Evolutionary conservation across 1,139 yeast genomes (phyloP), one percentile per base, ranked within the genome.

Genomic region (Fermentozyma sake): DNA sequence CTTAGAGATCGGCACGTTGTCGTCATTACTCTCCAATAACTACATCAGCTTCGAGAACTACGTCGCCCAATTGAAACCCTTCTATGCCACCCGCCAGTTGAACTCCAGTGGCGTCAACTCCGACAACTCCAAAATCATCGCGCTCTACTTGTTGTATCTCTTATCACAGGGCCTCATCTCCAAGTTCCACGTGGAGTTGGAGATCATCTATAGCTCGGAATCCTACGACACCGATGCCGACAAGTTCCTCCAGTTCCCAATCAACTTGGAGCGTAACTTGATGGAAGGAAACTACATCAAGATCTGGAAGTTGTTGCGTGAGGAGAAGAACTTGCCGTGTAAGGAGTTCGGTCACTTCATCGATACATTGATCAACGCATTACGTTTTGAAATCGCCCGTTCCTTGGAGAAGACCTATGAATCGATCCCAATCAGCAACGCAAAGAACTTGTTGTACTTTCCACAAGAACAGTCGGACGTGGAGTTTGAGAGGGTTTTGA

Each of bases 201-300:
- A 91, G 54, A 68, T 68, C 35, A 70, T 89, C 42, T 73, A 70
- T 43, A 72, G 71, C 46, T 61, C 68, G 29, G 52, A 61, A 20
- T 65, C 57, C 28, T 62, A 65, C 39, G 66, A 68, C 29, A 60
- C 72, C 28, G 68, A 58, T 19, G 33, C 50, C 22, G 79, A 75
- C 45, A 66, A 74, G 33, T 67, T 76, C 52, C 66, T 91, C 42
- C 73, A 76, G 30, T 87, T 87, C 54, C 97, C 98, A 15, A 79
- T 91, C 33, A 76, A 79, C 43, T 76, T 91, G 42, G 98, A 91
- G 55, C 81, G 86, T 43, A 85, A 94, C 79, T 73, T 91, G 42
- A 87, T 91, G 84, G 98, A 91, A 55, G 98, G 98, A 24, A 83
- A 91, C 40, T 91, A 89, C 56, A 93, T 86, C 54, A 85, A 85